Conservation (phyloP, 1,284 basidiomycete species). For the Leccinum angustisporum region DNA sequence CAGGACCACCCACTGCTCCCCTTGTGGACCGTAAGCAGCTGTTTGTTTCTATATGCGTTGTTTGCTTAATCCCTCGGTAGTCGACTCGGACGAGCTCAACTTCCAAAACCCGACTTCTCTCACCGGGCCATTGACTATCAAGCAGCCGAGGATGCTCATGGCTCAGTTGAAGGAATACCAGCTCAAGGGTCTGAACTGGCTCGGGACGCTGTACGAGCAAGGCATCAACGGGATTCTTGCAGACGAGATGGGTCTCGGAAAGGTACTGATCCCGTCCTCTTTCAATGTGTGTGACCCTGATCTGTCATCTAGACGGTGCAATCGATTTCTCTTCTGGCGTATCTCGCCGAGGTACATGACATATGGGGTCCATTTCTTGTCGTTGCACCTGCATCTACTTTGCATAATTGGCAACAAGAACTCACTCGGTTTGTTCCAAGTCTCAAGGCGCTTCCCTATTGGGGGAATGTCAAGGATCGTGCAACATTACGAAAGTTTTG, state of each 20-base stretch:
- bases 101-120: conserved; percentile 99
- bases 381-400: conserved; percentile 94
- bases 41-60: not conserved
- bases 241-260: conserved; percentile 98
- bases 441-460: conserved; percentile 95
- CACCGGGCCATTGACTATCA: conserved; percentile 81
- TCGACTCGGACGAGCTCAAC: conserved; percentile 96
- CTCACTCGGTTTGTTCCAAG: conserved; percentile 92
- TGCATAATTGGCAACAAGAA: conserved; percentile 99
- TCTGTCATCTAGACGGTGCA: conserved; percentile 80
- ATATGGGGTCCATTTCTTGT: conserved; percentile 99
- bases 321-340: conserved; percentile 95
- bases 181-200: conserved; percentile 97
- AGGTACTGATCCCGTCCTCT: conserved; percentile 47
- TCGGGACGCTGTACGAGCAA: conserved; percentile 97
- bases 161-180: conserved; percentile 99
- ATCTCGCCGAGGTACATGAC: conserved; percentile 96
- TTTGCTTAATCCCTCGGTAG: conserved; percentile 39
- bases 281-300: conserved; percentile 1
- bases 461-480: conserved; percentile 98
- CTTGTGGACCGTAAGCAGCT: conserved; percentile 67
- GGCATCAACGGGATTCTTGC: conserved; percentile 98
- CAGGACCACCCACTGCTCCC: conserved; percentile 31
- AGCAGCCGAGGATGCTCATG: conserved; percentile 96
- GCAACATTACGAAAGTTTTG: conserved; percentile 95